A percentile compares a stretch with the other conserved stretches of the same genome.
phyloP scores from a whole-genome alignment of 371 early-diverging fungal genomes.

The Aphelidium insulamus region DNA sequence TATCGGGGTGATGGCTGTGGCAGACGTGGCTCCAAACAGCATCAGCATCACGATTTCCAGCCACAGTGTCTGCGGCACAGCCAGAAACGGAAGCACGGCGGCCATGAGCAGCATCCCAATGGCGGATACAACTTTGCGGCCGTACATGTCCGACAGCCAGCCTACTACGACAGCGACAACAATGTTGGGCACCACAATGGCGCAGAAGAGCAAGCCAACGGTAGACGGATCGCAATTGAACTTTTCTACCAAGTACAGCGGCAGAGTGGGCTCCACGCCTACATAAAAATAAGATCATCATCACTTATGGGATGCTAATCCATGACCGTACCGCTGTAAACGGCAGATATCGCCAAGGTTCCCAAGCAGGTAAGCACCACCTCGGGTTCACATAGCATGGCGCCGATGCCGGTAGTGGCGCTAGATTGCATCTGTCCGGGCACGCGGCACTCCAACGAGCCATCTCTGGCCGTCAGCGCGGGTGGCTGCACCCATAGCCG shows the following conservation, averaged over 20 bases:
- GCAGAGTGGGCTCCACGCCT: conserved; percentile 28
- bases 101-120: conserved; percentile 13
- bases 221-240: conserved; percentile 24
- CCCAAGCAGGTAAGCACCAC: not conserved
- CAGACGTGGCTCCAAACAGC: conserved; percentile 16
- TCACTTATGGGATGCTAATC: not conserved
- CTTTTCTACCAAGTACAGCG: conserved; percentile 24
- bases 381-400: conserved; percentile 26
- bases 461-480: not conserved
- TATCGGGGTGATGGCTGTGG: conserved; percentile 15
- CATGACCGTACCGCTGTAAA: not conserved
- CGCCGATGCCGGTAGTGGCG: conserved; percentile 23
- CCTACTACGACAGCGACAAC: conserved; percentile 17
- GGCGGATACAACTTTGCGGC: conserved; percentile 17
- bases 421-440: not conserved
- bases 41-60: conserved; percentile 14
- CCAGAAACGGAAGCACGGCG: conserved; percentile 16
- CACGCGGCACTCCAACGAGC: conserved; percentile 2
- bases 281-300: not conserved
- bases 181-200: conserved; percentile 22
- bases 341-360: not conserved
- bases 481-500: conserved; percentile 2
- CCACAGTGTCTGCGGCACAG: conserved; percentile 9
- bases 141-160: conserved; percentile 16
- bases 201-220: conserved; percentile 26